Evolutionary conservation across 306 rosid species (phyloP).

Genomic region (peach (Prunus persica)): DNA sequence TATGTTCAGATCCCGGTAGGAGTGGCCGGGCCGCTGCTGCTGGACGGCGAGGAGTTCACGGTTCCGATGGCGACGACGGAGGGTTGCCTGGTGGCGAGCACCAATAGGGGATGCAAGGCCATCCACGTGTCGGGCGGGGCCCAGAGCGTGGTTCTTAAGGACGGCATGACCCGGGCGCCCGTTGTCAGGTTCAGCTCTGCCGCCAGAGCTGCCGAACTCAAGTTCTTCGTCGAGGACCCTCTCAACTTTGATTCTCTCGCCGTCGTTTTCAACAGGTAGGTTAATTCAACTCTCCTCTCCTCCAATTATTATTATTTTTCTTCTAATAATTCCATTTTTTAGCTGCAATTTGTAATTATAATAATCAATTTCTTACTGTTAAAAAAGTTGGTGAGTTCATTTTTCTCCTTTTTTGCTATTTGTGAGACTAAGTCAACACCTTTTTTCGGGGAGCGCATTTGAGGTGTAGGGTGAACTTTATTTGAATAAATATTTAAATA

Average conservation of each 20-base stretch:
- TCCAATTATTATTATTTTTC: neutral
- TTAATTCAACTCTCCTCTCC: neutral
- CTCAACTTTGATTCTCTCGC: slow-evolving; percentile 24
- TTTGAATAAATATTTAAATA: no score
- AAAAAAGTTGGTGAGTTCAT: neutral
- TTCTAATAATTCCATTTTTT: neutral
- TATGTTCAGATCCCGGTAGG: slow-evolving; percentile 34
- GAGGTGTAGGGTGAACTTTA: neutral
- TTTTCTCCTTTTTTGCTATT: neutral
- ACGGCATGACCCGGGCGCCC: slow-evolving; percentile 33
- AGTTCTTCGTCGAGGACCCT: slow-evolving; percentile 31
- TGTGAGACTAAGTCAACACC: neutral
- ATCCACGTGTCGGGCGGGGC: slow-evolving; percentile 26
- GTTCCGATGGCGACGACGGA: slow-evolving; percentile 37
- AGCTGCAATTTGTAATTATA: neutral
- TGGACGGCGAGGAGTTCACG: slow-evolving; percentile 21
- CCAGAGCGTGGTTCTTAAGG: slow-evolving; percentile 15
- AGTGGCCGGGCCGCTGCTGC: slow-evolving; percentile 25
- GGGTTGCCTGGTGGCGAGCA: slow-evolving; percentile 33
- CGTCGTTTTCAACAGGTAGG: slow-evolving; percentile 20
- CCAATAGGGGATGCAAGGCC: slow-evolving; percentile 33
- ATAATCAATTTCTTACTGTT: neutral
- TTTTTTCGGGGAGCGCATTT: neutral
- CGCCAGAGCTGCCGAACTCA: slow-evolving; percentile 18
- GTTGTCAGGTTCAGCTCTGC: slow-evolving; percentile 24